Percentiles rank a stretch among this genome's conserved stretches.
Conservation (phyloP, 352 stramenopile species). For the Phytophthora sp. region DNA sequence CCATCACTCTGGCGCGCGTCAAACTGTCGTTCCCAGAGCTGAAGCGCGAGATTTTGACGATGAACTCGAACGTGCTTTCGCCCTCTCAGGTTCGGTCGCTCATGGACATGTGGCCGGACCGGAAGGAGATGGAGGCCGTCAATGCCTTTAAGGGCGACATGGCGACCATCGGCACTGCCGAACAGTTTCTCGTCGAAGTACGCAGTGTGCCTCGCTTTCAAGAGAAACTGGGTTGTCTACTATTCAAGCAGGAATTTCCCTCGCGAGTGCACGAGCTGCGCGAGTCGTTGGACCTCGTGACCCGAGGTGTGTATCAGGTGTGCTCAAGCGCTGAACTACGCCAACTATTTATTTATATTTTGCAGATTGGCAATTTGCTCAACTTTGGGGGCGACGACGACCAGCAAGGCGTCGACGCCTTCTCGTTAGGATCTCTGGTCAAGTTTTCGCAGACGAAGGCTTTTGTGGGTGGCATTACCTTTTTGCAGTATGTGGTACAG, state of each 20-base stretch:
- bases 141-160: conserved; percentile 72
- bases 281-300: conserved; percentile 80
- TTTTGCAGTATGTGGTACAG: conserved; percentile 89
- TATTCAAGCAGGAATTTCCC: conserved; percentile 89
- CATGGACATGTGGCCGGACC: conserved; percentile 88
- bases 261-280: conserved; percentile 76
- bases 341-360: conserved; percentile 89
- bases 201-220: conserved; percentile 70
- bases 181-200: conserved; percentile 83
- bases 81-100: conserved; percentile 79
- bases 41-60: conserved; percentile 72
- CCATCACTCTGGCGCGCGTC: conserved; percentile 81
- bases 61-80: conserved; percentile 81
- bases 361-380: conserved; percentile 79
- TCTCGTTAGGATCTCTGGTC: conserved; percentile 79
- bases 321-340: conserved; percentile 74
- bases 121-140: conserved; percentile 73
- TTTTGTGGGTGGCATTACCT: conserved; percentile 81
- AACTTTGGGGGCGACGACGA: conserved; percentile 73
- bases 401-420: conserved; percentile 55
- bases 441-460: conserved; percentile 90
- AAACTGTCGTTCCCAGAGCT: conserved; percentile 76
- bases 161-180: conserved; percentile 60
- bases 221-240: conserved; percentile 74
- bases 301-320: conserved; percentile 78